phyloP scores from a whole-genome alignment of 2,329 filamentous ascomycete species.

The Orbilia blumenaviensis region DNA sequence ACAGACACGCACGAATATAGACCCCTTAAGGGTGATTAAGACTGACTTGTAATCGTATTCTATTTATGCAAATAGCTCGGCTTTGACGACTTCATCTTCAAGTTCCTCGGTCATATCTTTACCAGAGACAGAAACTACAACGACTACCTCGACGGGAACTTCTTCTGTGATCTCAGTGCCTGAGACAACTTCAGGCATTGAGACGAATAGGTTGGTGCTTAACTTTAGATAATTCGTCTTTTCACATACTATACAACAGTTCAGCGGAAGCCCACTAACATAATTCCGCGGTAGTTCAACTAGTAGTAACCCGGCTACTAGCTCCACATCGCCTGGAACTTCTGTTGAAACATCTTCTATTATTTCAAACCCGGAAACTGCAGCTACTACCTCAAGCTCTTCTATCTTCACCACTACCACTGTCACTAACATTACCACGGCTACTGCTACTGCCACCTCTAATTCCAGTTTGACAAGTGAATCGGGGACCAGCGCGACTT shows the following conservation, averaged over 20 bases:
- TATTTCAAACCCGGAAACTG: conserved; percentile 19
- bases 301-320: not conserved
- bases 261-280: not conserved
- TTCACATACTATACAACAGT: too few species aligned
- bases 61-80: not conserved
- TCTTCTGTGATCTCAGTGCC: not conserved
- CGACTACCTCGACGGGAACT: not conserved
- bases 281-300: not conserved
- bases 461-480: conserved; percentile 11
- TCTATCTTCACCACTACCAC: not conserved
- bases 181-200: not conserved
- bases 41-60: not conserved
- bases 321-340: not conserved
- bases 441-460: not conserved
- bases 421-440: not conserved
- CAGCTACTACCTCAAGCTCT: not conserved
- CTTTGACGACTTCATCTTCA: not conserved
- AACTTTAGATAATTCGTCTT: too few species aligned
- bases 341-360: conserved; percentile 19
- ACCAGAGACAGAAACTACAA: conserved; percentile 8
- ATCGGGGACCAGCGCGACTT: not conserved
- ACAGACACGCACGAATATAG: not conserved
- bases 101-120: conserved; percentile 15
- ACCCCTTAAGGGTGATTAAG: not conserved
- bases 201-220: not conserved